phyloP scores from a whole-genome alignment of 2,329 filamentous ascomycete genomes.

The Hymenoscyphus infarciens region DNA sequence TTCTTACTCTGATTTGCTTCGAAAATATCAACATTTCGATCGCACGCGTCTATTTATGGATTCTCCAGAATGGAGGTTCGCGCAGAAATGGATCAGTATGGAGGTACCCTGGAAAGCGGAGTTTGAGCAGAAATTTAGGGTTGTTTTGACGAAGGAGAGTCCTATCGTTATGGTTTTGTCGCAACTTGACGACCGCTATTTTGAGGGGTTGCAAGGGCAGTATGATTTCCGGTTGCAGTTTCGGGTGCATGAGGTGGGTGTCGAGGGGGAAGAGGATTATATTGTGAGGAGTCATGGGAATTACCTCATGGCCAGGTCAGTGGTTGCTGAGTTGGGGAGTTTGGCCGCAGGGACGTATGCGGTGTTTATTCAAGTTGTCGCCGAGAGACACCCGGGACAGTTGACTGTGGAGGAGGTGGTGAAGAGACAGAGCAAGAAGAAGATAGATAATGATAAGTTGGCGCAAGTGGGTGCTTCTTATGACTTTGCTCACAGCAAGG shows the following conservation, averaged over 20 bases:
- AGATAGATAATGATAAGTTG: constrained; percentile 53
- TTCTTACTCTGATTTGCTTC: constrained; percentile 57
- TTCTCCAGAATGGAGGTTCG: constrained; percentile 51
- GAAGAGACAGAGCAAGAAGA: constrained; percentile 44
- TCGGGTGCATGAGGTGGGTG: constrained; percentile 45
- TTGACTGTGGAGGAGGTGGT: constrained; percentile 55
- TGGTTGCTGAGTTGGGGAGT: constrained; percentile 54
- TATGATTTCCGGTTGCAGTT: constrained; percentile 48
- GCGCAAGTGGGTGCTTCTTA: constrained; percentile 56
- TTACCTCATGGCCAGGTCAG: constrained; percentile 55
- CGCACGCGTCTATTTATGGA: constrained; percentile 60
- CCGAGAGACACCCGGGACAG: constrained; percentile 42
- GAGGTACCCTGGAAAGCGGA: constrained; percentile 60
- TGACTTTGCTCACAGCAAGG: constrained; percentile 58
- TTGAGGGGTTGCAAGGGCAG: constrained; percentile 57
- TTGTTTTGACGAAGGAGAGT: constrained; percentile 52
- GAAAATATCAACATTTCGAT: constrained; percentile 60
- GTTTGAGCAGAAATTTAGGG: constrained; percentile 59
- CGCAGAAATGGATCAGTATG: constrained; percentile 58
- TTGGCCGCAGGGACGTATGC: constrained; percentile 55
- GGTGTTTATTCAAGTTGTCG: constrained; percentile 54
- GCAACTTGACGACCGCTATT: constrained; percentile 61
- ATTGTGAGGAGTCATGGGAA: constrained; percentile 57
- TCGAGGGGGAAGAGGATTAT: constrained; percentile 50
- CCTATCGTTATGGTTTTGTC: constrained; percentile 58